Base-by-base conservation (phyloP, 2,329 filamentous ascomycete species). In the Dendryphion nanum region DNA sequence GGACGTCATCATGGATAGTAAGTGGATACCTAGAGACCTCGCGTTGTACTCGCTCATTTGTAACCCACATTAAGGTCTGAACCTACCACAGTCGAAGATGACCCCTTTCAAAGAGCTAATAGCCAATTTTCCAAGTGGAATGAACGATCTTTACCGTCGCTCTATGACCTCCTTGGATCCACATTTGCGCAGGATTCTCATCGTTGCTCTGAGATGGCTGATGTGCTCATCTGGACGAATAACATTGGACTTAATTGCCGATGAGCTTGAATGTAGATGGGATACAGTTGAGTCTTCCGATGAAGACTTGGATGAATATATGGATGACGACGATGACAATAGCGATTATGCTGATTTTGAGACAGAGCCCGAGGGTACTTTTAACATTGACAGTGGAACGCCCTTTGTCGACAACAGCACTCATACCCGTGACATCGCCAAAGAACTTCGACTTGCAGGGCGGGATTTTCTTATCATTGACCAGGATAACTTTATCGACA, bases 201-300 rank as follows among this genome's bases (percentile, higher is more conserved):
- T 39, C 20, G 24, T 33, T 16, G 37, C 30, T 4, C 30, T 39
- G 4, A 8, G 37, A 13, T 39, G 37, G 37, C 19, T 39, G 19
- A 39, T 33, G 30, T 39, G 37, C 30, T 29, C 17, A 5, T 28
- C 29, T 10, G 20, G 30, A 16, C 37, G 34, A 23, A 19, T 39
- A 13, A 16, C 29, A 8, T 6, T 33, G 8, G 20, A 39, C 19
- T 18, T 28, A 5, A 39, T 39, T 28, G 30, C 37, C 7, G 37
- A 39, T 24, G 37, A 39, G 14, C 30, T 39, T 18, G 34, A 36
- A 17, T 8, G 34, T 30, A n/a, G 34, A 19, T 36, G 34, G 34
- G 34, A 36, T 23, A 18, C 15, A 15, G 21, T 29, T 7, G 34
- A 34, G 32, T 6, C 19, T 19, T 26, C 31, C 15, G 14, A 19